Evolutionary conservation across 345 rosid genomes (phyloP).

Genomic region (Erucastrum elatum): DNA sequence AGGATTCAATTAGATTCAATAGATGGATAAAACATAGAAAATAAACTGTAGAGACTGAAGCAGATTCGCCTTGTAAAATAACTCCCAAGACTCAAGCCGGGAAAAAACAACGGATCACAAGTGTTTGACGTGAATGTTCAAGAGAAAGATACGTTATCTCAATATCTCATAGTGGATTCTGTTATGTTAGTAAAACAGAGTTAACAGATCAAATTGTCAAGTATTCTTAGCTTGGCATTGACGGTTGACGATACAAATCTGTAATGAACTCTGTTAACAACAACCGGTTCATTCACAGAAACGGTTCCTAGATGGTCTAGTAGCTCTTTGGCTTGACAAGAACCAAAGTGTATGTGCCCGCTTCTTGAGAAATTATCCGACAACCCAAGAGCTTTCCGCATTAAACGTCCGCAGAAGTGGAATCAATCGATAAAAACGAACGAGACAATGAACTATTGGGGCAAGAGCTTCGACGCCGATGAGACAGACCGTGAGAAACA

Average conservation of each 20-base stretch:
- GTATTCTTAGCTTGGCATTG: not conserved
- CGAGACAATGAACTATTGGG: not conserved
- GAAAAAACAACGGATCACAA: not conserved
- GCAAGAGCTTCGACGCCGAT: not conserved
- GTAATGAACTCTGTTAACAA: no score
- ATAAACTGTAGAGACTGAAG: not conserved
- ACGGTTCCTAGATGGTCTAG: not conserved
- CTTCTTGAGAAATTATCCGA: not conserved
- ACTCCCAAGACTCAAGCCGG: not conserved
- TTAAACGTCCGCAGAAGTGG: not conserved
- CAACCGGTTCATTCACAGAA: not conserved
- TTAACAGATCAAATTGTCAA: no score
- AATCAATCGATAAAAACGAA: no score
- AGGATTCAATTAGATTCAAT: not conserved
- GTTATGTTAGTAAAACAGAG: not conserved
- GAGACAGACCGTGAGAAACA: not conserved
- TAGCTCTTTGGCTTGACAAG: not conserved
- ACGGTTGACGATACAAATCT: no score
- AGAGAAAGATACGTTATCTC: not conserved
- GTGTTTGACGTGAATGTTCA: not conserved
- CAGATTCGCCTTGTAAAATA: no score
- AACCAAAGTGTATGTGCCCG: not conserved
- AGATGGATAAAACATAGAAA: not conserved
- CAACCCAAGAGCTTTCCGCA: not conserved
- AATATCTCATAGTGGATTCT: not conserved